Evolutionary conservation across 163 green algal species (phyloP).

Genomic region (Volvox carteri): DNA sequence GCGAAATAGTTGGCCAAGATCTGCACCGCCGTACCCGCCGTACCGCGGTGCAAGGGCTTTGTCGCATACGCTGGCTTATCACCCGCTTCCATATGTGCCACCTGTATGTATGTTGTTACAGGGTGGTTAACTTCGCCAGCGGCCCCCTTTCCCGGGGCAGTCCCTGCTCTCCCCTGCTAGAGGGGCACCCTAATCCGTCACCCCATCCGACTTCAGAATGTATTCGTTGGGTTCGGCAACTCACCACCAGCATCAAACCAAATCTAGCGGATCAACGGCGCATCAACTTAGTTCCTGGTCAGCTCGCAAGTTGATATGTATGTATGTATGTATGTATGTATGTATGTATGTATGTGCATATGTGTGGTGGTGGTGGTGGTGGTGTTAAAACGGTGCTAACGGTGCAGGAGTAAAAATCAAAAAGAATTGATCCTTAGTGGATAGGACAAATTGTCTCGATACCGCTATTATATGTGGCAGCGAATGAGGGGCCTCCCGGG

Average conservation of each 20-base stretch:
- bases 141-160: too few relatives aligned
- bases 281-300: too few relatives aligned
- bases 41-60: background rate
- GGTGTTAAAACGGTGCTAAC: background rate
- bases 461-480: background rate
- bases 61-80: background rate
- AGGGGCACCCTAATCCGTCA: too few relatives aligned
- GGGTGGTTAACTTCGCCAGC: too few relatives aligned
- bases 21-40: background rate
- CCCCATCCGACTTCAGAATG: too few relatives aligned
- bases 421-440: background rate
- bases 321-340: background rate
- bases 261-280: too few relatives aligned
- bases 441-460: background rate
- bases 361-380: background rate
- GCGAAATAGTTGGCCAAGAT: constrained; percentile 41
- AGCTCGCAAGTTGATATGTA: too few relatives aligned
- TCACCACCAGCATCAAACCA: too few relatives aligned
- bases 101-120: too few relatives aligned
- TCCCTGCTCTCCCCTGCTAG: too few relatives aligned
- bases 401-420: background rate
- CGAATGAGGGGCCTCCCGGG: too few relatives aligned
- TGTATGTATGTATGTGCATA: background rate
- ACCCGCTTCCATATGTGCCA: background rate
- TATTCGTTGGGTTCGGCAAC: too few relatives aligned